Conservation (phyloP, 306 rosid species). For the Abrus precatorius region DNA sequence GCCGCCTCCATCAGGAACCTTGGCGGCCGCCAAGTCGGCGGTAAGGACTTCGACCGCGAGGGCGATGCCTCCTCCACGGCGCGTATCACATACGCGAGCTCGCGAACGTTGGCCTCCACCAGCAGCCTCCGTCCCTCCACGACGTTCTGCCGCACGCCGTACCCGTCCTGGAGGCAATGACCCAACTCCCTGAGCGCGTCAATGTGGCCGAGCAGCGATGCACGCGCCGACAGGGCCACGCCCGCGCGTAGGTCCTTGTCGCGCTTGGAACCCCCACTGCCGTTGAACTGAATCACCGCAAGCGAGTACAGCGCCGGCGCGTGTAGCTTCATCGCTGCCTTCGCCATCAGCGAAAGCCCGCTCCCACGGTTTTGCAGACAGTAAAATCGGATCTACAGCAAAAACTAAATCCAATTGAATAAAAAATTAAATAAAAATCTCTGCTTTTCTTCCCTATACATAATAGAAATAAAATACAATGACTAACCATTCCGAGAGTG, state of each 20-base stretch:
- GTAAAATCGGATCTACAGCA: slow-evolving; percentile 81
- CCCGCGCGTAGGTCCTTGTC: slow-evolving; percentile 80
- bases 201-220: slow-evolving; percentile 76
- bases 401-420: not conserved
- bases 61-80: slow-evolving; percentile 25
- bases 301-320: slow-evolving; percentile 85
- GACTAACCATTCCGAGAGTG: slow-evolving; percentile 94
- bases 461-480: not conserved
- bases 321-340: slow-evolving; percentile 76
- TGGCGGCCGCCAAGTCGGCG: slow-evolving; percentile 46
- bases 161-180: slow-evolving; percentile 93
- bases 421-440: not conserved
- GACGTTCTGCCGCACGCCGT: slow-evolving; percentile 68
- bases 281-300: slow-evolving; percentile 92
- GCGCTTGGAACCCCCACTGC: slow-evolving; percentile 77
- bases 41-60: not conserved
- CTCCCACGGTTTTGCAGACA: slow-evolving; percentile 72
- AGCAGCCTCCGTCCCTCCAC: slow-evolving; percentile 72
- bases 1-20: slow-evolving; percentile 25
- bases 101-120: slow-evolving; percentile 83
- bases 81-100: slow-evolving; percentile 59
- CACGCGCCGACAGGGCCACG: slow-evolving; percentile 78
- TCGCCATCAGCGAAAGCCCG: slow-evolving; percentile 80
- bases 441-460: not conserved
- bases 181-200: slow-evolving; percentile 93